Evolutionary conservation across 2,329 filamentous ascomycete genomes (phyloP), one percentile per base, ranked within the genome.

Genomic region (Colletotrichum godetiae): DNA sequence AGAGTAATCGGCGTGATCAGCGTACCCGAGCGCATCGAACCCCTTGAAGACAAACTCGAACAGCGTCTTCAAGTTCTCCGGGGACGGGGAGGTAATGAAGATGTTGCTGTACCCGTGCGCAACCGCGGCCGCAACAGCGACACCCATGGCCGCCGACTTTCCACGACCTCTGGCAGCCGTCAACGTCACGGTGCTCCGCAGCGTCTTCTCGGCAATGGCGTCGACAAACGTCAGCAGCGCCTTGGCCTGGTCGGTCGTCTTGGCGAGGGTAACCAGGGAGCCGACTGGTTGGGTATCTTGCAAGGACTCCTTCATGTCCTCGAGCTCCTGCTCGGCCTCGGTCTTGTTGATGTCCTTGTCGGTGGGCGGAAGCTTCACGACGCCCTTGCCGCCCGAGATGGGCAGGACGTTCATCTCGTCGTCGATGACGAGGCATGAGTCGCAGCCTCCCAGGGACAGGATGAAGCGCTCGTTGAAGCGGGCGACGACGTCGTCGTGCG

Each of bases 21-120:
- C 91, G 80, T 99, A 99, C 37, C 93, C 94, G 33, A 99, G 88
- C 12, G 95, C 94, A 81, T 99, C 97, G 78, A 99, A 99, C 0
- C 95, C 97, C 82, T 98, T 98, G 88, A 99, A 98, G 22, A 99
- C 91, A 79, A 99, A 99, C 79, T 99, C 95, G 81, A 99, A 99
- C 8, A 99, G 88, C 0, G 97, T 99, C 86, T 98, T 99, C 88
- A 99, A 88, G 84, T 99, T 99, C 84, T 99, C 97, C 0, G 97
- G 97, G 74, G 95, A 98, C 0, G 96, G 96, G 1, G 96, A 98
- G 1, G 97, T 99, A 81, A 99, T 98, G 84, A 99, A 99, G 79
- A 99, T 98, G 82, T 99, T 99, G 86, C 95, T 98, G 84, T 99
- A 99, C 31, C 97, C 97, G 80, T 98, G 94, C 1, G 97, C 96